Evolutionary conservation across 768 basidiomycete genomes (phyloP), one percentile per base, ranked within the genome.

Genomic region (Leccinum broughii): DNA sequence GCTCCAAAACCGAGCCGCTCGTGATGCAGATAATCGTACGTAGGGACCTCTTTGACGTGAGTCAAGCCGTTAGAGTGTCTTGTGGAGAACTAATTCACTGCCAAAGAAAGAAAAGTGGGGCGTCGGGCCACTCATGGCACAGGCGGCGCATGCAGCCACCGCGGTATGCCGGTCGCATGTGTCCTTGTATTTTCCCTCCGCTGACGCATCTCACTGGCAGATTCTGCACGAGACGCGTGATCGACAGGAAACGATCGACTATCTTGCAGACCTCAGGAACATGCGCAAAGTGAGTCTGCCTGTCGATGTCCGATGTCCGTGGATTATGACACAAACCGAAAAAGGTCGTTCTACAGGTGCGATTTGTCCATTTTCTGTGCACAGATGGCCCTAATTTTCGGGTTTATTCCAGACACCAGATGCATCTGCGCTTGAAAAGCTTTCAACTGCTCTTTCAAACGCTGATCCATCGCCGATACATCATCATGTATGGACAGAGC

Each of bases 21-120:
- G 70, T 75, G 41, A 80, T 80, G 77, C 79, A 80, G 65, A 77
- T 80, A 17, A 64, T 80, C 44, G 77, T 80, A 6, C 70, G 79
- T 49, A 67, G 76, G 46, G 79, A 80, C 57, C 68, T 80, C 35
- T 74, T 77, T 24, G 76, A 77, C 41, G 79, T 78, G 48, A 63
- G 78, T 72, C 10, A 4, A 22, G 8, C 20, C n/a, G 14, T 49
- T 46, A 4, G 30, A 22, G 4, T 17, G 50, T 51, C 17, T 14
- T 4, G n/a, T 15, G 32, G 41, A 39, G 41, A 17, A 44, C 57
- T 65, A 20, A 63, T 20, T 51, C 35, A 8, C 11, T 10, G 13
- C n/a, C n/a, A 54, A 59, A 80, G 77, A 70, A 69, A 22, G 78
- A 77, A 55, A 77, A 74, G 6, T 80, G 80, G 77, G 79, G 79